These are phyloP conservation scores for Candida sonorensis DNA, from an alignment of 805 yeast genomes.

Conservation along the genomic window DNA sequence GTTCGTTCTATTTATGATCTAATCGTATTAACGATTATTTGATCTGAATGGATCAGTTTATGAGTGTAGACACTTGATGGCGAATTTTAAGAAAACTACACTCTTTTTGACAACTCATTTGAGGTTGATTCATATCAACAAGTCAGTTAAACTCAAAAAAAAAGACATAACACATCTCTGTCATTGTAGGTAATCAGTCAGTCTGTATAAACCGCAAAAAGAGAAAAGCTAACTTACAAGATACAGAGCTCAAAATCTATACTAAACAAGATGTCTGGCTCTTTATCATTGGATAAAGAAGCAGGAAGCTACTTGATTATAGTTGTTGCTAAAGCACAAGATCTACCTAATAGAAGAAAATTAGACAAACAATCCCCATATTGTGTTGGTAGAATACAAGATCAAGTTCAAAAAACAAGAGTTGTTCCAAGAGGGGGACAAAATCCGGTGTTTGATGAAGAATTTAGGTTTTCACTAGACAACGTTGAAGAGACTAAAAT, in stretches of 20 bases:
- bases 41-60: no score
- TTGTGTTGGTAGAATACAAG: slow-evolving; percentile 74
- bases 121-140: no score
- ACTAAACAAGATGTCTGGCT: no score
- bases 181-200: no score
- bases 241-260: no score
- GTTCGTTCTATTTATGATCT: neutral
- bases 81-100: no score
- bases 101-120: no score
- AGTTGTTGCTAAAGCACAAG: slow-evolving; percentile 74
- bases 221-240: neutral
- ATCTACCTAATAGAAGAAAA: slow-evolving; percentile 77
- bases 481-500: slow-evolving; percentile 58
- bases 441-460: slow-evolving; percentile 82
- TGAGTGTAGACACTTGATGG: no score
- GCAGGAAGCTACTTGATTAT: slow-evolving; percentile 51
- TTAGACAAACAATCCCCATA: slow-evolving; percentile 94
- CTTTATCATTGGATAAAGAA: no score
- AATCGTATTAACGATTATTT: neutral
- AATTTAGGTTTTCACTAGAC: slow-evolving; percentile 58
- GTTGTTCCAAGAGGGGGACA: slow-evolving; percentile 87
- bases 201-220: neutral
- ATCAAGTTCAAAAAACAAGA: slow-evolving; percentile 72
- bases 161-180: no score
- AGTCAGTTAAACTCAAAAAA: no score